Evolutionary conservation across 2,329 filamentous ascomycete species (phyloP), one percentile per base, ranked within the genome.

Genomic region (Diaporthe sp.): DNA sequence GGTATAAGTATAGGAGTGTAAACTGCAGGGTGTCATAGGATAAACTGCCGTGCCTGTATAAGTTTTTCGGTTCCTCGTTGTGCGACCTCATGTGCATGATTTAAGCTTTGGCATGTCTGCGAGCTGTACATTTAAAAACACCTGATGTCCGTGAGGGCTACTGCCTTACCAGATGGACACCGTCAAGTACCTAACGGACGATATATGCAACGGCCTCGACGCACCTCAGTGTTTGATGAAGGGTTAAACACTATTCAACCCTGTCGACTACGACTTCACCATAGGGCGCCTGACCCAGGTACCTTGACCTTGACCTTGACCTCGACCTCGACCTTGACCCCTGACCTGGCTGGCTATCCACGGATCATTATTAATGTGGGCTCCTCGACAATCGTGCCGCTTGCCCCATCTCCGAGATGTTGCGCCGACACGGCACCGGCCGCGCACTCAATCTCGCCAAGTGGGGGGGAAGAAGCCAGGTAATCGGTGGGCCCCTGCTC

Each of bases 391-490:
- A 70, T 70, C 47, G 65, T 68, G 65, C 65, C 65, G 65, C 47
- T 51, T 12, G 42, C 63, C 28, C 63, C 47, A 51, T 68, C 63
- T 51, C 65, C 47, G 65, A 68, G 47, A 68, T 68, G 47, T 55
- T 42, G 49, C 20, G 65, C 65, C 65, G 65, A 70, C n/a, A 55
- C 65, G 65, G 65, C 65, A 70, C 65, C 65, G 65, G 65, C 65
- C 65, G 65, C 65, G 49, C 34, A 70, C 65, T 55, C 65, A 70
- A 55, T 55, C 65, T 70, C 65, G 49, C 65, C 65, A 70, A 28
- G 65, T 39, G 65, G 47, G 34, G 63, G 65, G 15, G 9, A 39
- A 25, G 12, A 8, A 39, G 22, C 28, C 63, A 39, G 65, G 65
- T 49, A 39, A 39, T 70, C 49, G 15, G n/a, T 15, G 49, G 65